Evolutionary conservation across 495 filamentous ascomycete genomes (phyloP).

Genomic region (Copromyces sp.): DNA sequence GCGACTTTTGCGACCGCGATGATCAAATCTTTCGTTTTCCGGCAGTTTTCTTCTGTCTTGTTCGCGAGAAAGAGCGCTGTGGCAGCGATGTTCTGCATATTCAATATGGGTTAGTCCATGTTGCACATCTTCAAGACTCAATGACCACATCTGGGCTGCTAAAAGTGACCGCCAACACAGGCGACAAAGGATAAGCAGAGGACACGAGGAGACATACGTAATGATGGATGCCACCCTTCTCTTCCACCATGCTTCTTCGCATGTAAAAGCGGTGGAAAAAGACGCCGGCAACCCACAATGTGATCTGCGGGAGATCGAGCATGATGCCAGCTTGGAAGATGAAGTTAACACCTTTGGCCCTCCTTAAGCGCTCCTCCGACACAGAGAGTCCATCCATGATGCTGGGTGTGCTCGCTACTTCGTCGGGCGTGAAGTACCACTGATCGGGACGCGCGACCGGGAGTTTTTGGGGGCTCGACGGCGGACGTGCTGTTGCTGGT

Average conservation of each 20-base stretch:
- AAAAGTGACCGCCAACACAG: neutral
- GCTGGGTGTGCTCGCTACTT: slow-evolving; percentile 72
- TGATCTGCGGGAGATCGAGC: slow-evolving; percentile 84
- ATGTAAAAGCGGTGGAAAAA: slow-evolving; percentile 95
- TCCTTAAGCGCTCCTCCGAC: slow-evolving; percentile 63
- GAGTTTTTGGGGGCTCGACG: slow-evolving; percentile 23
- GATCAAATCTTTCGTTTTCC: slow-evolving; percentile 87
- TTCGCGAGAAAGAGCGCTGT: slow-evolving; percentile 87
- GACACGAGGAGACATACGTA: slow-evolving; percentile 47
- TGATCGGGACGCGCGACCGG: slow-evolving; percentile 40
- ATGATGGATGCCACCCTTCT: slow-evolving; percentile 66
- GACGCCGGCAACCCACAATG: slow-evolving; percentile 80
- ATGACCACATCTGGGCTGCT: neutral
- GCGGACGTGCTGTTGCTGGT: slow-evolving; percentile 12
- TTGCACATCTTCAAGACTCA: neutral
- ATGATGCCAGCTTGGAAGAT: slow-evolving; percentile 89
- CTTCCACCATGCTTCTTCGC: slow-evolving; percentile 64
- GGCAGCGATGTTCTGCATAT: slow-evolving; percentile 60
- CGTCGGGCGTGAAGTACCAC: slow-evolving; percentile 83
- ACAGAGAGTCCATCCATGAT: slow-evolving; percentile 69
- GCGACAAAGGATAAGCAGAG: neutral
- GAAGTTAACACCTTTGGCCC: slow-evolving; percentile 91
- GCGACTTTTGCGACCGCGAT: slow-evolving; percentile 88
- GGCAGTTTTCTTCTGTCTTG: slow-evolving; percentile 92
- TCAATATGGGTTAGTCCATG: slow-evolving; percentile 1